Percentiles rank a stretch among this genome's conserved stretches.
Conservation (phyloP, 495 filamentous ascomycete genomes). For the Trichoderma orchidacearum region DNA sequence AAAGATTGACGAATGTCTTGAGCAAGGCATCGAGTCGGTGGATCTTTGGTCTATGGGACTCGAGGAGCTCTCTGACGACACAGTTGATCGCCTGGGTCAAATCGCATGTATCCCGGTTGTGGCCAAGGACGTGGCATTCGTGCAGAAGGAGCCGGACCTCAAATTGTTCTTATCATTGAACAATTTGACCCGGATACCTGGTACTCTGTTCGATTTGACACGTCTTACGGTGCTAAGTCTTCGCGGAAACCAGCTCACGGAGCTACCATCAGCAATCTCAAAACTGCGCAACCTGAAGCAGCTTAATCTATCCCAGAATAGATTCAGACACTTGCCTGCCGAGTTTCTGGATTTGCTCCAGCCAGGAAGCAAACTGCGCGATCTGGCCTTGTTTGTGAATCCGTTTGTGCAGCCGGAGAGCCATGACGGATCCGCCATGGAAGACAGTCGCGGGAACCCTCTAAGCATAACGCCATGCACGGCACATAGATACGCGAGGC, state of each 20-base stretch:
- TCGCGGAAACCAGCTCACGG: conserved; percentile 51
- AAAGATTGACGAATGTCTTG: conserved; percentile 41
- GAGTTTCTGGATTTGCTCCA: conserved; percentile 51
- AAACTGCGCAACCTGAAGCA: conserved; percentile 47
- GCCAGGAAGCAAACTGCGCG: conserved; percentile 17
- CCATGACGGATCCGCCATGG: neutral
- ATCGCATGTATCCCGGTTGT: conserved; percentile 38
- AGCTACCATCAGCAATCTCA: conserved; percentile 52
- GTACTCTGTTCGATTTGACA: conserved; percentile 37
- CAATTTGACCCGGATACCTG: conserved; percentile 34
- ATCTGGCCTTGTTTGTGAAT: conserved; percentile 31
- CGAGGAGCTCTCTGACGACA: conserved; percentile 24
- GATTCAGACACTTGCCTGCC: conserved; percentile 53
- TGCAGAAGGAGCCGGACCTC: conserved; percentile 34
- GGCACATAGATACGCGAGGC: neutral
- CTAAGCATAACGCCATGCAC: neutral
- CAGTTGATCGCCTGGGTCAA: conserved; percentile 42
- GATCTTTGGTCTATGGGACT: conserved; percentile 39
- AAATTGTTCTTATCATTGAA: conserved; percentile 54
- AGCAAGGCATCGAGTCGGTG: conserved; percentile 43
- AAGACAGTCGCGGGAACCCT: neutral
- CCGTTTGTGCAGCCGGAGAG: conserved; percentile 23
- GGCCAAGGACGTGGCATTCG: conserved; percentile 21
- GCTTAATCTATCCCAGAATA: conserved; percentile 59
- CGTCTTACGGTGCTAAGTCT: conserved; percentile 56